Evolutionary conservation across 345 rosid species (phyloP).

Genomic region (Citropsis articulata): DNA sequence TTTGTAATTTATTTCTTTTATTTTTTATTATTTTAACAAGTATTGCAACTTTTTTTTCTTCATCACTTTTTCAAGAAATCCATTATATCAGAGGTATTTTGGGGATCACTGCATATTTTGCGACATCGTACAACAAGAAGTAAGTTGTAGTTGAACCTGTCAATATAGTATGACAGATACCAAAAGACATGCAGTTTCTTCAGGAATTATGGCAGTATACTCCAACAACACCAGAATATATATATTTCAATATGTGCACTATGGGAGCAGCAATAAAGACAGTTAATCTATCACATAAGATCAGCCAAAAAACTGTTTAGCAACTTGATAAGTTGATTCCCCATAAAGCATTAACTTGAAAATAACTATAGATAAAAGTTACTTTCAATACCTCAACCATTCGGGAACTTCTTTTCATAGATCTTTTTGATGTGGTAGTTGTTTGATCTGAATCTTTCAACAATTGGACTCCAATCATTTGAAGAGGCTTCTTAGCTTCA

Average conservation of each 20-base stretch:
- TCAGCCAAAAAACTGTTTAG: background rate
- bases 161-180: background rate
- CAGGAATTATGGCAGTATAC: background rate
- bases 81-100: background rate
- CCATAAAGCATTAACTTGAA: background rate
- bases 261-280: background rate
- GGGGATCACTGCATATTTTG: background rate
- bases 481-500: conserved; percentile 78
- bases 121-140: background rate
- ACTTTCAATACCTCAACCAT: conserved; percentile 54
- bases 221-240: background rate
- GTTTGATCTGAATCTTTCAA: conserved; percentile 76
- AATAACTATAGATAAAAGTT: background rate
- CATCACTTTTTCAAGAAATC: background rate
- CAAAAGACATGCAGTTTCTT: background rate
- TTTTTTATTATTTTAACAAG: background rate
- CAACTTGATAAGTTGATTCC: background rate
- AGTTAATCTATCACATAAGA: background rate
- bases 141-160: background rate
- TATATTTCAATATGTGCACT: background rate
- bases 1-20: background rate
- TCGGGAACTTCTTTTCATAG: conserved; percentile 57
- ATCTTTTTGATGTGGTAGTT: conserved; percentile 50
- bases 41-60: background rate
- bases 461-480: conserved; percentile 92